Conservation (phyloP, 345 rosid genomes). For the Adansonia digitata region DNA sequence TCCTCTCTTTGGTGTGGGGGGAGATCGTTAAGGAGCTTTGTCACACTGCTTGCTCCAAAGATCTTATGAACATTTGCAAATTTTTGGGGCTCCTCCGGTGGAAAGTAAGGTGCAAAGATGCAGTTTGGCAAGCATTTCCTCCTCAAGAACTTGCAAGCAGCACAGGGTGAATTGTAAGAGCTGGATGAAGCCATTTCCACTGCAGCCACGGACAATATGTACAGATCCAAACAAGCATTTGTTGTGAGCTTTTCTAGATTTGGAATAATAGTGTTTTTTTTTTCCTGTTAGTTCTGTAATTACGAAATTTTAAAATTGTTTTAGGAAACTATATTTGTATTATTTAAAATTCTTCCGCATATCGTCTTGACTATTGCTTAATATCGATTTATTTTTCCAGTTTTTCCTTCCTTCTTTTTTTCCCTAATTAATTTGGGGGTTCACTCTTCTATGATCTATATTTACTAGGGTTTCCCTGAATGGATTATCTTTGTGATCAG, state of each 20-base stretch:
- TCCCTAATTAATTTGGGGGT: neutral
- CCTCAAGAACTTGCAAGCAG: slow-evolving; percentile 91
- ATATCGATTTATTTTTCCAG: neutral
- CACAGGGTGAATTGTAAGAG: slow-evolving; percentile 94
- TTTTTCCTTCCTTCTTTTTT: neutral
- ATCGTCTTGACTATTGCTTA: neutral
- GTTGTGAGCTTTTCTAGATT: slow-evolving; percentile 21
- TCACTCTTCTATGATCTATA: neutral
- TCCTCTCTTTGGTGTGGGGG: slow-evolving; percentile 92
- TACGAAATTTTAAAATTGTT: neutral
- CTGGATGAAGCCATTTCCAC: slow-evolving; percentile 54
- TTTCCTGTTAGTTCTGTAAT: neutral
- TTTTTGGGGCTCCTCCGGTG: slow-evolving; percentile 95
- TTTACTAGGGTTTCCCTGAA: neutral
- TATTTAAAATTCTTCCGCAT: neutral
- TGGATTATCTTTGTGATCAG: neutral
- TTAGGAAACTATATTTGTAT: neutral
- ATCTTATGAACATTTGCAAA: slow-evolving; percentile 93
- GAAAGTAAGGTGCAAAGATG: slow-evolving; percentile 93
- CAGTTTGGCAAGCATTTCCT: slow-evolving; percentile 91
- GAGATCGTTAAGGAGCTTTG: slow-evolving; percentile 83
- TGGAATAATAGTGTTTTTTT: neutral
- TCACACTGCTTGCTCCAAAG: slow-evolving; percentile 92
- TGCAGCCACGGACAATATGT: too few relatives aligned
- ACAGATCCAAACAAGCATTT: slow-evolving; percentile 13